Percentiles rank a stretch among this genome's conserved stretches.
Conservation (phyloP, 495 filamentous ascomycete species). For the Barbatosphaeria neglecta region DNA sequence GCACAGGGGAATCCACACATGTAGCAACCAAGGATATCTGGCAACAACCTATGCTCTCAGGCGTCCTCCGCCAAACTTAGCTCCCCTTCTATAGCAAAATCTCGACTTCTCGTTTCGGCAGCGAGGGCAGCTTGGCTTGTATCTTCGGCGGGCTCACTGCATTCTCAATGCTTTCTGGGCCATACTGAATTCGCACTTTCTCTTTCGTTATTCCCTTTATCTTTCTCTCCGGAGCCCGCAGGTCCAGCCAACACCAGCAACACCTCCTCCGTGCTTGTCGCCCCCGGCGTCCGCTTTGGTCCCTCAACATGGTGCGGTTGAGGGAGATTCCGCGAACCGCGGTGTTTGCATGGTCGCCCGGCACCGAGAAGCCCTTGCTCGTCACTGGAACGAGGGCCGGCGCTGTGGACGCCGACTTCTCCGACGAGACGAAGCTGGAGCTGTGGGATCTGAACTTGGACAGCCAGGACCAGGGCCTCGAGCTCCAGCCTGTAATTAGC, state of each 20-base stretch:
- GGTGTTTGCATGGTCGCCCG: slow-evolving; percentile 92
- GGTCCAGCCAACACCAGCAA: too few relatives aligned
- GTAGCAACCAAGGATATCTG: neutral
- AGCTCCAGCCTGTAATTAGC: slow-evolving; percentile 76
- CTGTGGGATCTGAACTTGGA: slow-evolving; percentile 87
- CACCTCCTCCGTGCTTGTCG: neutral
- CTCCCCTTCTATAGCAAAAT: too few relatives aligned
- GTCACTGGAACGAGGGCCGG: slow-evolving; percentile 94
- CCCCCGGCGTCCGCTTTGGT: neutral
- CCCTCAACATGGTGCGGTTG: slow-evolving; percentile 73
- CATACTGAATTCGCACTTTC: too few relatives aligned
- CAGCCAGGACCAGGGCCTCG: slow-evolving; percentile 57
- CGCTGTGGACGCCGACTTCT: slow-evolving; percentile 94
- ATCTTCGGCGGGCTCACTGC: too few relatives aligned
- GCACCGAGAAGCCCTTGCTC: slow-evolving; percentile 60
- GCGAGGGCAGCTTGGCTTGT: too few relatives aligned
- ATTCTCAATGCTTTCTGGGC: too few relatives aligned
- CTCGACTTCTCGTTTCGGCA: too few relatives aligned
- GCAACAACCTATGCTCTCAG: too few relatives aligned
- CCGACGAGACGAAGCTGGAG: slow-evolving; percentile 91
- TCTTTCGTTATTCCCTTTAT: too few relatives aligned
- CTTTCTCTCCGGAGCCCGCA: too few relatives aligned
- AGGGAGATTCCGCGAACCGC: slow-evolving; percentile 93
- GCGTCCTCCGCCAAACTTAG: neutral
- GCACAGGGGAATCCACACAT: neutral